These are phyloP conservation scores for Loxodes magnus DNA, from an alignment of 73 alveolate species.

Conservation along the genomic window DNA sequence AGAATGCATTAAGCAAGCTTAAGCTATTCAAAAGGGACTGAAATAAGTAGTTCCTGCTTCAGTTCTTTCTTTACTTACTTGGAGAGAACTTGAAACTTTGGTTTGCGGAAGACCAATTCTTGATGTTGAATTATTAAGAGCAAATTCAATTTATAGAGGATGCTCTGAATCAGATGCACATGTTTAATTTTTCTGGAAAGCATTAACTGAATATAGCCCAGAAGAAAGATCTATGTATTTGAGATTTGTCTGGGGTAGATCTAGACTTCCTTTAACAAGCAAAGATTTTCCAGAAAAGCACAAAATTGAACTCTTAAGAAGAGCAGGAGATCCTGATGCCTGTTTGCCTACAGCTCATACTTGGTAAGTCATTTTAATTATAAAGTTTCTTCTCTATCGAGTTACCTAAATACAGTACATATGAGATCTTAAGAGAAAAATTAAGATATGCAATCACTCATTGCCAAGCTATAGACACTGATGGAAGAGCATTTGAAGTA, in stretches of 20 bases:
- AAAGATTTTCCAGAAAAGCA: conserved; percentile 36
- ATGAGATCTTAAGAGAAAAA: conserved; percentile 57
- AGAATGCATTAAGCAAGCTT: conserved; percentile 68
- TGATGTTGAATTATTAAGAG: conserved; percentile 52
- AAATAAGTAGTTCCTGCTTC: conserved; percentile 64
- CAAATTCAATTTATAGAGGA: conserved; percentile 53
- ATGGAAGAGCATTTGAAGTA: conserved; percentile 11
- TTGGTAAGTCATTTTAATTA: too few species aligned
- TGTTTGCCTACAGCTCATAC: conserved; percentile 78
- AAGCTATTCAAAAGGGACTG: conserved; percentile 77
- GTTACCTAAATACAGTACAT: conserved; percentile 69
- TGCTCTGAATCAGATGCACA: conserved; percentile 44
- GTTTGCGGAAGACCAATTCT: conserved; percentile 64
- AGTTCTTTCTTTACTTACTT: conserved; percentile 45
- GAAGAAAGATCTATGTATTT: conserved; percentile 67
- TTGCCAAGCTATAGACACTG: conserved; percentile 52
- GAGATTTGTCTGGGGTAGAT: conserved; percentile 89
- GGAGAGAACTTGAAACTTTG: conserved; percentile 57
- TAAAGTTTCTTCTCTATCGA: conserved; percentile 83
- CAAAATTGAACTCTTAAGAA: conserved; percentile 18
- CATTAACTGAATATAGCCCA: conserved; percentile 57
- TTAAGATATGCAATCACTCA: conserved; percentile 69
- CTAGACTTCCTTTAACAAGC: conserved; percentile 71
- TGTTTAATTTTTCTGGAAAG: conserved; percentile 75
- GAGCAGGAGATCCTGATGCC: conserved; percentile 31